These are phyloP conservation scores for Eucalyptus pauciflora DNA, from an alignment of 345 rosid genomes.

Conservation along the genomic window DNA sequence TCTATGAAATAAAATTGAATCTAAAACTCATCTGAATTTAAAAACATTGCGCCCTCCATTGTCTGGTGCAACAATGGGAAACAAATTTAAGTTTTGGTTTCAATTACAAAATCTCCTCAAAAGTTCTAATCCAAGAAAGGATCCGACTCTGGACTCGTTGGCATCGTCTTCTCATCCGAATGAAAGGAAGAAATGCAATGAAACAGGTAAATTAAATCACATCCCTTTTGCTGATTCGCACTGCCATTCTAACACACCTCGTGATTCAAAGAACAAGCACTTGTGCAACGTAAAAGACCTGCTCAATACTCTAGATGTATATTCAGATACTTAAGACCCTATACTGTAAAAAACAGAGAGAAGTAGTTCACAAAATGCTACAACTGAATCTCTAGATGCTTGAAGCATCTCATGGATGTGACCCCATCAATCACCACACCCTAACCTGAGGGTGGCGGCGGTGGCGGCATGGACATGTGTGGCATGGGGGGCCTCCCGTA, in stretches of 20 bases:
- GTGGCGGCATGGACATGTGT: conserved; percentile 65
- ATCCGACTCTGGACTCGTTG: background rate
- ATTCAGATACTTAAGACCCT: background rate
- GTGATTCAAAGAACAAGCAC: background rate
- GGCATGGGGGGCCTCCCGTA: conserved; percentile 36
- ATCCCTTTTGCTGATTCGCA: background rate
- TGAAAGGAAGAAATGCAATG: background rate
- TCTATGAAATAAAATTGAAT: background rate
- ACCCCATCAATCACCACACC: background rate
- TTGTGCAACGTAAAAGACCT: background rate
- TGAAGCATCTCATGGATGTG: background rate
- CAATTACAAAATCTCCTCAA: background rate
- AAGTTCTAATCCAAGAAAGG: background rate
- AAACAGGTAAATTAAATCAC: background rate
- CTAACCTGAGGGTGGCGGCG: background rate
- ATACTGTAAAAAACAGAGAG: background rate
- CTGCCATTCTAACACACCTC: background rate
- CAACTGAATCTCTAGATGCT: background rate
- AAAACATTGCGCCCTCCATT: background rate
- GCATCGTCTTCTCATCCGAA: background rate
- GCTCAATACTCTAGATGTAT: background rate
- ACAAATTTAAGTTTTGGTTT: background rate
- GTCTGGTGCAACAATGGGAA: background rate
- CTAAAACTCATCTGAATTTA: background rate
- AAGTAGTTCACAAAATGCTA: background rate